Percentiles rank a stretch among this genome's conserved stretches.
phyloP scores from a whole-genome alignment of 2,329 filamentous ascomycete genomes.

The Calonectria henricotiae region DNA sequence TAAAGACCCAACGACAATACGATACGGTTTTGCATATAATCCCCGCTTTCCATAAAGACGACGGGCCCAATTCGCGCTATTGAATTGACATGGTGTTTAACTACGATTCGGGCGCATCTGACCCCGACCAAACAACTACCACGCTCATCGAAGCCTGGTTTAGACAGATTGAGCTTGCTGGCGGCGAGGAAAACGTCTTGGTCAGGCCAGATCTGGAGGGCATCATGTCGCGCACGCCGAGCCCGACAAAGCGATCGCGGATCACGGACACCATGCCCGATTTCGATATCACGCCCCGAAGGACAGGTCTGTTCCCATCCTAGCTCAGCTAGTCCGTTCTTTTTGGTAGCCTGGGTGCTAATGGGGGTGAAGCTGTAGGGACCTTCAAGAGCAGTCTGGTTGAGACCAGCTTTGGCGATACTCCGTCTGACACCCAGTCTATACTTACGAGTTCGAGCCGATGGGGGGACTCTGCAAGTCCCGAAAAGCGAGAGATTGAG shows the following conservation, averaged over 20 bases:
- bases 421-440: slow-evolving; percentile 4
- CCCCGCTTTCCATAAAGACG: slow-evolving; percentile 16
- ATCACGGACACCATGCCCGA: slow-evolving; percentile 8
- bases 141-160: slow-evolving; percentile 12
- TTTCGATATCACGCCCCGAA: slow-evolving; percentile 6
- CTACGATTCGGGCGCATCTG: slow-evolving; percentile 9
- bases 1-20: neutral
- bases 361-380: neutral
- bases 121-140: slow-evolving; percentile 11
- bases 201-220: slow-evolving; percentile 1
- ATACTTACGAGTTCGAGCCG: slow-evolving; percentile 3
- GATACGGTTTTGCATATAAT: slow-evolving; percentile 21
- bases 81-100: slow-evolving; percentile 16
- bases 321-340: neutral
- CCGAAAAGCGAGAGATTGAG: slow-evolving; percentile 18
- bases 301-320: slow-evolving; percentile 1
- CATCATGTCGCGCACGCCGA: slow-evolving; percentile 20
- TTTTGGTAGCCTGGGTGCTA: neutral
- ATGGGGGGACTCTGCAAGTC: neutral
- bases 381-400: neutral
- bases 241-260: slow-evolving; percentile 7
- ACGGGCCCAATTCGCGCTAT: neutral
- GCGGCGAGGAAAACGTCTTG: slow-evolving; percentile 12
- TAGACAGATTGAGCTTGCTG: neutral
- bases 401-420: slow-evolving; percentile 1